Percentiles rank a stretch among this genome's conserved stretches.
Conservation (phyloP, 108 stramenopile genomes). For the Skeletonema costatum region DNA sequence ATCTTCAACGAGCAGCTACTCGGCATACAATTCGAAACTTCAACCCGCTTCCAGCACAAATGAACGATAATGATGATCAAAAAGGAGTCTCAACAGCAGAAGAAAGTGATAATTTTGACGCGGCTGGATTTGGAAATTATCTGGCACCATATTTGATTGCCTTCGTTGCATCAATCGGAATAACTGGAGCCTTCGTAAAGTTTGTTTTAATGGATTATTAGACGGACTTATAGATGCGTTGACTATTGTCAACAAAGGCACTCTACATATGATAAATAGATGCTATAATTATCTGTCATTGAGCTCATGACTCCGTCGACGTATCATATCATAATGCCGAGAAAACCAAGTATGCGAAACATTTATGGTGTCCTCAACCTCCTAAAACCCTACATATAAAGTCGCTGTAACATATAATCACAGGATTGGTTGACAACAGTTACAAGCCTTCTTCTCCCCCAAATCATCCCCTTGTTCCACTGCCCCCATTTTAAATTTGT, state of each 20-base stretch:
- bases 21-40: not conserved
- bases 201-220: conserved; percentile 61
- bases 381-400: too few species aligned
- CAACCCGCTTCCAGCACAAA: not conserved
- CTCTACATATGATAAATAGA: not conserved
- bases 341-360: not conserved
- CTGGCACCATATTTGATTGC: conserved; percentile 53
- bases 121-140: conserved; percentile 49
- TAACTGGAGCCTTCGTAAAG: conserved; percentile 56
- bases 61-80: not conserved
- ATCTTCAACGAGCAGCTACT: not conserved
- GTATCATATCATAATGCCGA: not conserved
- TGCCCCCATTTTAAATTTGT: not conserved
- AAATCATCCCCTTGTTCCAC: not conserved
- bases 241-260: not conserved
- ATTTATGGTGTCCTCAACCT: not conserved
- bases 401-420: too few species aligned
- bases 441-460: not conserved
- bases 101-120: conserved; percentile 45
- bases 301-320: not conserved
- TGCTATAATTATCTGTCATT: not conserved
- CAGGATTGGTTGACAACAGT: not conserved
- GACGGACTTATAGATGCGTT: not conserved
- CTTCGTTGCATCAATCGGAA: conserved; percentile 44
- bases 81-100: not conserved